phyloP scores from a whole-genome alignment of 495 filamentous ascomycete genomes.

The Immersiella caudata region DNA sequence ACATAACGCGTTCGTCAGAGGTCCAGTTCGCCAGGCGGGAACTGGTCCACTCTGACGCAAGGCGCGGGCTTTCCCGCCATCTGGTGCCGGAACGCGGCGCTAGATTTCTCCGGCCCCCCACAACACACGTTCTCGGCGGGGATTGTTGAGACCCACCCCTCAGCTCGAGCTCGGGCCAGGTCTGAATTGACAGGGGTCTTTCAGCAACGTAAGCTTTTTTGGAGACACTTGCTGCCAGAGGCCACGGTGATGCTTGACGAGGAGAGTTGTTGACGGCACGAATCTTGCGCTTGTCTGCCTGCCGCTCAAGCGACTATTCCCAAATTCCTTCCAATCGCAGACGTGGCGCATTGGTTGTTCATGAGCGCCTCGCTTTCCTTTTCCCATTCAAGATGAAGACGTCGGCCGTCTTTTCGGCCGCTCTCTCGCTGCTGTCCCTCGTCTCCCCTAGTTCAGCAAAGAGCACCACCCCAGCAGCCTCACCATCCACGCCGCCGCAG shows the following conservation, averaged over 20 bases:
- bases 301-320: slow-evolving; percentile 9
- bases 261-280: slow-evolving; percentile 17
- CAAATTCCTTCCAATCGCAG: slow-evolving; percentile 23
- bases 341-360: slow-evolving; percentile 28
- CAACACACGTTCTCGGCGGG: not conserved
- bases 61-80: not conserved
- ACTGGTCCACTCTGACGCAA: not conserved
- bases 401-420: slow-evolving; percentile 52
- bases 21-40: not conserved
- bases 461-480: slow-evolving; percentile 29
- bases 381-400: slow-evolving; percentile 55
- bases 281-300: slow-evolving; percentile 5
- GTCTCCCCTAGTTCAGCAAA: slow-evolving; percentile 42
- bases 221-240: slow-evolving; percentile 33
- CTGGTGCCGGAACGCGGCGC: slow-evolving; percentile 4
- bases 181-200: slow-evolving; percentile 31
- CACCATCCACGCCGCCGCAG: slow-evolving; percentile 80
- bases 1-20: too few relatives aligned
- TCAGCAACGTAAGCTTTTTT: slow-evolving; percentile 47
- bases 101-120: slow-evolving; percentile 10
- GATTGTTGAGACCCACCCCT: not conserved
- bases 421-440: slow-evolving; percentile 51
- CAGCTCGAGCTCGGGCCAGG: not conserved
- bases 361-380: slow-evolving; percentile 41
- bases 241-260: slow-evolving; percentile 37